Percentiles rank a stretch among this genome's conserved stretches.
Evolutionary conservation across 352 stramenopile genomes (phyloP).

Genomic region (Phytopythium cucurbitacearum): DNA sequence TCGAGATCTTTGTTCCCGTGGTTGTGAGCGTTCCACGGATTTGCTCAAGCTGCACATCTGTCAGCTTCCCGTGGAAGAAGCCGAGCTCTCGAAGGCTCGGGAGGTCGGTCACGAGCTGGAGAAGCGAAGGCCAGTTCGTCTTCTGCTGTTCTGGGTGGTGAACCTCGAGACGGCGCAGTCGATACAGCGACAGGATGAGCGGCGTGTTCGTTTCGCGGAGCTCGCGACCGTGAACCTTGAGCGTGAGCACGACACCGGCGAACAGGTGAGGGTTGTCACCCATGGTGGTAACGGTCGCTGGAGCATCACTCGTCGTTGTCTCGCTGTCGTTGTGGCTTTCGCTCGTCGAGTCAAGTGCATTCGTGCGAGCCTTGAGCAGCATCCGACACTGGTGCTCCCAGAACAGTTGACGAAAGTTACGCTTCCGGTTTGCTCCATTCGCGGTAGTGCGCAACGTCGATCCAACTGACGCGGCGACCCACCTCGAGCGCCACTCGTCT

Average conservation of each 20-base stretch:
- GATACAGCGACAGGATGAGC: slow-evolving; percentile 33
- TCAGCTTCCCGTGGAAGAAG: slow-evolving; percentile 74
- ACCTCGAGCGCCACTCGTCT: slow-evolving; percentile 17
- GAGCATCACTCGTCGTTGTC: not conserved
- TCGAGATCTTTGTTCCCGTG: slow-evolving; percentile 17
- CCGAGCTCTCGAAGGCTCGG: slow-evolving; percentile 37
- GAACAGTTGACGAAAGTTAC: slow-evolving; percentile 38
- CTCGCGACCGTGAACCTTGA: slow-evolving; percentile 65
- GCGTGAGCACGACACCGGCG: slow-evolving; percentile 41
- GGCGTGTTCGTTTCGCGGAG: slow-evolving; percentile 42
- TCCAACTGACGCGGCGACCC: slow-evolving; percentile 7
- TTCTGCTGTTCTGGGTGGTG: slow-evolving; percentile 71
- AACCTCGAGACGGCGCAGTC: slow-evolving; percentile 54
- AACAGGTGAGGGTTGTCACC: slow-evolving; percentile 25
- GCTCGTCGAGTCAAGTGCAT: slow-evolving; percentile 1
- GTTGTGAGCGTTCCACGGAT: slow-evolving; percentile 23
- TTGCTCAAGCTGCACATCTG: slow-evolving; percentile 33
- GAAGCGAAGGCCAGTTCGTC: slow-evolving; percentile 37
- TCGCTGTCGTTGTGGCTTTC: not conserved
- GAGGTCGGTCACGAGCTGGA: slow-evolving; percentile 24
- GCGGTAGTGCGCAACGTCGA: slow-evolving; percentile 13
- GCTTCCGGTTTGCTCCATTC: slow-evolving; percentile 15
- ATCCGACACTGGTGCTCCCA: slow-evolving; percentile 59
- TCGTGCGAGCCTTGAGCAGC: slow-evolving; percentile 29
- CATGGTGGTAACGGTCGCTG: not conserved